Base-by-base conservation (phyloP, 2,329 filamentous ascomycete species). In the Aspergillus fumigatiaffinis region DNA sequence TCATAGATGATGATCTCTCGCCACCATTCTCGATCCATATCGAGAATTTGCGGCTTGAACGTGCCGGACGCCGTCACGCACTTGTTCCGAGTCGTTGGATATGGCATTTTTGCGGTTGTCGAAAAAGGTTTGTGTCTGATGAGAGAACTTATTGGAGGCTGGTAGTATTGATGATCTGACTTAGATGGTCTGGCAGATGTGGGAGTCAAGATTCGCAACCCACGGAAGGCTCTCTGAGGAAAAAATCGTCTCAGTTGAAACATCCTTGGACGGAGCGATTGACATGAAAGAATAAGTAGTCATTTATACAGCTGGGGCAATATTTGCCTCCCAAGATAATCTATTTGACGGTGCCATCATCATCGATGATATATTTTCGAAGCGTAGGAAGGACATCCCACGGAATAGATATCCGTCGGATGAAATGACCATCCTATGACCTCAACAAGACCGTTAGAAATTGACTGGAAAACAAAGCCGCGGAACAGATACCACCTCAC, bases 1-100 rank as follows among this genome's bases (percentile, higher is more conserved):
- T 87, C 83, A 66, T 87, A 87, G 23, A 86, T 81, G 9, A 80
- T 77, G 52, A 77, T 79, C 67, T 86, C 82, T 63, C 85, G 85
- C 84, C 84, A 86, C 83, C 83, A 86, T 17, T 68, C 54, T 26
- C 60, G 58, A 49, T 60, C 55, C 41, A 62, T 52, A 50, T 62
- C 60, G 52, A 62, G 46, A 23, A 62, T 32, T n/a, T 55, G 41
- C 23, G 60, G 60, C 23, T 58, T 56, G 44, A 50, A 62, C 10
- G 32, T 29, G 55, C 50, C n/a, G n/a, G 51, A 53, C 21, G 17
- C 20, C 41, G 23, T 38, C 28, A 53, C 23, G 42, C 21, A 21
- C 44, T 47, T 47, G 44, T 47, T 47, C 14, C 8, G 21, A 23
- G 21, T n/a, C 20, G 3, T 6, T 25, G 4, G 21, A 6, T 2